Evolutionary conservation across 306 rosid species (phyloP).

Genomic region (Cucurbita pepo): DNA sequence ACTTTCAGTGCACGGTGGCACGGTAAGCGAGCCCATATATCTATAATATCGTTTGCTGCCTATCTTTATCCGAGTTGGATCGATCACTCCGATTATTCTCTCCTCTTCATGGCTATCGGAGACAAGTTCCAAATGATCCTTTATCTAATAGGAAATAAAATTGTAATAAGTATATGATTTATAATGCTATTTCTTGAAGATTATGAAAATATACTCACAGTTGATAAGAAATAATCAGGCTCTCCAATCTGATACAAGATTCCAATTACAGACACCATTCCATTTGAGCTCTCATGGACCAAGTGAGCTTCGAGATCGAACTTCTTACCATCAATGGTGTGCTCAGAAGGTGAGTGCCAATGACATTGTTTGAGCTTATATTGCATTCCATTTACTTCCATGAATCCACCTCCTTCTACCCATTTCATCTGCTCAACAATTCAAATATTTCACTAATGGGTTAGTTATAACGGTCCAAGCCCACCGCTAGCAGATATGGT

Average conservation of each 20-base stretch:
- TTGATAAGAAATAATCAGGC: conserved; percentile 38
- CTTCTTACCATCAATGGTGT: conserved; percentile 39
- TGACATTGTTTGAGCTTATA: conserved; percentile 43
- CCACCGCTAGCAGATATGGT: too few relatives aligned
- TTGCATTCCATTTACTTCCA: conserved; percentile 35
- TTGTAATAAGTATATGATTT: too few relatives aligned
- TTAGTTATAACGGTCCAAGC: too few relatives aligned
- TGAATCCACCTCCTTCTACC: conserved; percentile 25
- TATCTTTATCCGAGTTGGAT: conserved; percentile 24
- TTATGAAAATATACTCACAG: conserved; percentile 13
- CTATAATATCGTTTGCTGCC: conserved; percentile 25
- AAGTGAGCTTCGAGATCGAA: conserved; percentile 58
- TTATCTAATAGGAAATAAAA: conserved; percentile 15
- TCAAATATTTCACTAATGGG: too few relatives aligned
- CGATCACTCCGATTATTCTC: conserved; percentile 19
- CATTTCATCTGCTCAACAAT: conserved; percentile 26
- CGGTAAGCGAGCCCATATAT: conserved; percentile 63
- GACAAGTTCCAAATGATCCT: conserved; percentile 11
- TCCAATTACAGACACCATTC: conserved; percentile 38
- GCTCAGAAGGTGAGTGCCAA: conserved; percentile 86
- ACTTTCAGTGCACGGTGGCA: conserved; percentile 53
- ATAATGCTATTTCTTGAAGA: too few relatives aligned
- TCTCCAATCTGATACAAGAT: conserved; percentile 32
- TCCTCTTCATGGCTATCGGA: conserved; percentile 4
- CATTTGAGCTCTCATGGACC: conserved; percentile 39